phyloP scores from a whole-genome alignment of 1,284 basidiomycete genomes.

The Coriolopsis trogii region DNA sequence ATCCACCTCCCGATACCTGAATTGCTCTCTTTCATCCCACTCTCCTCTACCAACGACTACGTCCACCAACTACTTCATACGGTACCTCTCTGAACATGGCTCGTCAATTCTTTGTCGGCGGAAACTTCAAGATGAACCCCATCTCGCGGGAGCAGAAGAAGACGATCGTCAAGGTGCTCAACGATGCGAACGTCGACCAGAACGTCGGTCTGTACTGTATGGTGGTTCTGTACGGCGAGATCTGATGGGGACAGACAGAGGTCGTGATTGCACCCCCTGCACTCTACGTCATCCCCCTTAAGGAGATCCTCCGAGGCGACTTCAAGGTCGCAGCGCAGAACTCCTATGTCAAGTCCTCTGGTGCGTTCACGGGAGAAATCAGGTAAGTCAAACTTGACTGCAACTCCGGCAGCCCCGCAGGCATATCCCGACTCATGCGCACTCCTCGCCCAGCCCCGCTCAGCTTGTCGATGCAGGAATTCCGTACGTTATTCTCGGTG shows the following conservation, averaged over 20 bases:
- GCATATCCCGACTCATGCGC: neutral
- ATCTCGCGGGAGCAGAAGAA: constrained; percentile 65
- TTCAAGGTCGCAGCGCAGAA: constrained; percentile 91
- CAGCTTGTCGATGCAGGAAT: constrained; percentile 88
- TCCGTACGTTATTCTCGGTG: constrained; percentile 93
- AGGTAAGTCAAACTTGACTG: constrained; percentile 70
- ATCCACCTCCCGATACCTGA: constrained; percentile 7
- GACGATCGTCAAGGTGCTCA: constrained; percentile 69
- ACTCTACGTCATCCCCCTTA: constrained; percentile 78
- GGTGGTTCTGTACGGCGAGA: neutral
- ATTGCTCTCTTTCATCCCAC: neutral
- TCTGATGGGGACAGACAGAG: constrained; percentile 53
- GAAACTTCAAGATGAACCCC: constrained; percentile 97
- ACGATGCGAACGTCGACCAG: constrained; percentile 77
- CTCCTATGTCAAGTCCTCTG: constrained; percentile 82
- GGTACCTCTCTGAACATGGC: constrained; percentile 47
- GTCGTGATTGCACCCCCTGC: constrained; percentile 92
- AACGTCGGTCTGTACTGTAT: constrained; percentile 60
- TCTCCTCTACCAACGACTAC: neutral
- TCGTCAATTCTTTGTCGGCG: constrained; percentile 88
- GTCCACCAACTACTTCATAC: neutral
- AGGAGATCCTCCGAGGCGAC: constrained; percentile 60
- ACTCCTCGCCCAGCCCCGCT: constrained; percentile 52
- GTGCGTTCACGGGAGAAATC: constrained; percentile 96
- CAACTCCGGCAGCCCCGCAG: too few species aligned